Evolutionary conservation across 1,284 basidiomycete genomes (phyloP).

Genomic region (Pholiota adiposa): DNA sequence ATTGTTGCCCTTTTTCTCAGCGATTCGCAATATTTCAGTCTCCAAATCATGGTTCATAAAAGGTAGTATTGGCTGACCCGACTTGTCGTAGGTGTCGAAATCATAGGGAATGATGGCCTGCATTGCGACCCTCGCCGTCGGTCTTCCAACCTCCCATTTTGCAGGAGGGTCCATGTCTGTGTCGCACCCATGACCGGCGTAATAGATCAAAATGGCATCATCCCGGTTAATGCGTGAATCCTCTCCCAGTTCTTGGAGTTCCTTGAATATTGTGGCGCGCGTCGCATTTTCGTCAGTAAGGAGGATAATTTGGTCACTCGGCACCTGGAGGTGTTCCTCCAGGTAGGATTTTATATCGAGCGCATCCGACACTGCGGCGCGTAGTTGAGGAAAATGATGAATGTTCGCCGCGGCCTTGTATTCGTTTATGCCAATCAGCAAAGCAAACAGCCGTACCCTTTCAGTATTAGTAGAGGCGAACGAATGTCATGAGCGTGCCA

Average conservation of each 20-base stretch:
- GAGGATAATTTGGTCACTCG: too few species aligned
- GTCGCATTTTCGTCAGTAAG: too few species aligned
- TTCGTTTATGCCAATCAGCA: conserved; percentile 30
- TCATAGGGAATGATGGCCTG: conserved; percentile 20
- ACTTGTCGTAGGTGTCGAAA: neutral
- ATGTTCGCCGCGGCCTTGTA: conserved; percentile 16
- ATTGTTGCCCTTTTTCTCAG: conserved; percentile 19
- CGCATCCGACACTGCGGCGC: conserved; percentile 27
- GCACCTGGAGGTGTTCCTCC: neutral
- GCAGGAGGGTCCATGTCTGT: conserved; percentile 8
- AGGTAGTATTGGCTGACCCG: neutral
- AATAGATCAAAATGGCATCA: too few species aligned
- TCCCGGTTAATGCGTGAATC: too few species aligned
- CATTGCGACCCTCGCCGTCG: conserved; percentile 6
- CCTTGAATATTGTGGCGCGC: too few species aligned
- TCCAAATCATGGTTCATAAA: neutral
- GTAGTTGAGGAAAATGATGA: conserved; percentile 3
- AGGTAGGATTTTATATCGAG: conserved; percentile 19
- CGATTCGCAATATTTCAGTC: neutral
- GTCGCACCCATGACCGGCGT: conserved; percentile 18
- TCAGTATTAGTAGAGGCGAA: neutral
- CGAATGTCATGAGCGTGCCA: too few species aligned
- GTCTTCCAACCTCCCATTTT: neutral
- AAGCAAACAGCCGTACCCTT: conserved; percentile 13
- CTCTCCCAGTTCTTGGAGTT: too few species aligned